Conservation (phyloP, 148 eudicot genomes). For the Hydrangea macrophylla region DNA sequence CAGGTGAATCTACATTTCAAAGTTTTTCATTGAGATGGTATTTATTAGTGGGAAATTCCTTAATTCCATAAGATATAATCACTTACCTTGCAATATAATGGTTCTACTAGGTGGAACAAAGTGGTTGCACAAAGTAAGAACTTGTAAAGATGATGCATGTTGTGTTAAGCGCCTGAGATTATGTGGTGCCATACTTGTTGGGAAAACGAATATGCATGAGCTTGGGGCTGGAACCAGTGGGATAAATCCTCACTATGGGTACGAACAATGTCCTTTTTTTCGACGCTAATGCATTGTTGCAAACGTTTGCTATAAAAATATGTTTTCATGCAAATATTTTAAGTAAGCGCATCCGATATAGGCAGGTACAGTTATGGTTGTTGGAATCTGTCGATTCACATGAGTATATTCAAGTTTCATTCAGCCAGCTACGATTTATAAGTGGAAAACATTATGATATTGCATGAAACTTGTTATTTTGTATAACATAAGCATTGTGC, state of each 20-base stretch:
- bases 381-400: no score
- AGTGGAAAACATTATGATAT: no score
- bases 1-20: conserved; percentile 41
- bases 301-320: no score
- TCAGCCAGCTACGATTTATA: no score
- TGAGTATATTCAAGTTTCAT: no score
- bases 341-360: no score
- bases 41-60: background rate
- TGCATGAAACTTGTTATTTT: no score
- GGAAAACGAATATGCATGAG: conserved; percentile 99
- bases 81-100: background rate
- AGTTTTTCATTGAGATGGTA: background rate
- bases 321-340: no score
- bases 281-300: no score
- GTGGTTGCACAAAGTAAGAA: conserved; percentile 79
- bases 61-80: background rate
- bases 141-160: conserved; percentile 70
- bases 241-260: conserved; percentile 99
- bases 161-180: conserved; percentile 69
- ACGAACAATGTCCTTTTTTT: no score
- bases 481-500: no score
- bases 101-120: conserved; percentile 81
- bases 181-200: conserved; percentile 90
- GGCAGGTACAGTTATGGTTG: no score
- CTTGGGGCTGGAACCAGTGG: conserved; percentile 98